phyloP scores from a whole-genome alignment of 2,329 filamentous ascomycete species.

The Botryotinia calthae region DNA sequence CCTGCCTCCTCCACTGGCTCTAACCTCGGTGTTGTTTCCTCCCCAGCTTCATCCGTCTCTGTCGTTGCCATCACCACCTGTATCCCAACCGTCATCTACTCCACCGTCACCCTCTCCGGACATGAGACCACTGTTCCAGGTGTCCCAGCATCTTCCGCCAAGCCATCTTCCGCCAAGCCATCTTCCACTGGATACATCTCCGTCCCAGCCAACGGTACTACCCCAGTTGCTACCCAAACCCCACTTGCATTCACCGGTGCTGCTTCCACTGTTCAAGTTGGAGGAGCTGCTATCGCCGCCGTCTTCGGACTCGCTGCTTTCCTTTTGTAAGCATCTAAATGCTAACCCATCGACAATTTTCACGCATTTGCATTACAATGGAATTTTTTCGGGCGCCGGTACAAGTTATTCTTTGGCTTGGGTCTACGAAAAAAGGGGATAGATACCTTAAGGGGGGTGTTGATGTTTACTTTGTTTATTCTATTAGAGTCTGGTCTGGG shows the following conservation, averaged over 20 bases:
- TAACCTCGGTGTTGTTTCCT: neutral
- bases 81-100: conserved; percentile 24
- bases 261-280: conserved; percentile 17
- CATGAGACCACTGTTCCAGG: neutral
- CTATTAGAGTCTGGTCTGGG: conserved; percentile 15
- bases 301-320: conserved; percentile 30
- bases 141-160: neutral
- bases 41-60: conserved; percentile 3
- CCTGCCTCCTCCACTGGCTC: neutral
- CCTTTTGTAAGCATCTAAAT: conserved; percentile 37
- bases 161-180: conserved; percentile 20
- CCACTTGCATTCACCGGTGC: conserved; percentile 21
- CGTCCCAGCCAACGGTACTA: conserved; percentile 10
- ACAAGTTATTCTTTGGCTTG: conserved; percentile 25
- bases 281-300: conserved; percentile 26
- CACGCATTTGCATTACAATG: conserved; percentile 28
- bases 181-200: conserved; percentile 17
- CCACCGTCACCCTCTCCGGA: conserved; percentile 16
- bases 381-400: conserved; percentile 26
- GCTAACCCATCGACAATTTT: conserved; percentile 22
- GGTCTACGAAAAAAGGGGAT: conserved; percentile 35
- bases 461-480: conserved; percentile 23
- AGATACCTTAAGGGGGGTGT: conserved; percentile 23
- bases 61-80: conserved; percentile 22
- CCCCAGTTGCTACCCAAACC: conserved; percentile 21